A percentile compares a stretch with the other conserved stretches of the same genome.
Conservation (phyloP, 129 eudicot genomes). For the Silybum marianum region DNA sequence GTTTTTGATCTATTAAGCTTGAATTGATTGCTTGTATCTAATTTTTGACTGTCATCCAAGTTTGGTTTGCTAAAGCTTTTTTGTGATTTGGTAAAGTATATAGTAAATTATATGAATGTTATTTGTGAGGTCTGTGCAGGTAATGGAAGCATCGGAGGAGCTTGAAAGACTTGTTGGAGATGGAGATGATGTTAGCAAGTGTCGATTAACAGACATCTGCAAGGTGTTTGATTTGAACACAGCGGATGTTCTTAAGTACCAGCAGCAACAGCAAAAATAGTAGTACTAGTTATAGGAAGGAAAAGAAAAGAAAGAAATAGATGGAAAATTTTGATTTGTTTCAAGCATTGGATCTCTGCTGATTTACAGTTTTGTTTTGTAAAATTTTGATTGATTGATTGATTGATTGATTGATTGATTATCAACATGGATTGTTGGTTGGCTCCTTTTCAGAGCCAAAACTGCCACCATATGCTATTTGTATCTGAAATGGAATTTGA, state of each 20-base stretch:
- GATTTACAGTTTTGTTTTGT: constrained; percentile 29
- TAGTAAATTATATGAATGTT: too few species aligned
- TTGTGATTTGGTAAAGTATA: background rate
- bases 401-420: background rate
- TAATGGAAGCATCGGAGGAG: constrained; percentile 71
- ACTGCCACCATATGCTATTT: background rate
- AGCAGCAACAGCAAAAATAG: constrained; percentile 34
- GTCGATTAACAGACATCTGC: constrained; percentile 63
- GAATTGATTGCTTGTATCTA: background rate
- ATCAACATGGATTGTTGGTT: background rate
- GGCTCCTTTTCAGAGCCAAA: background rate
- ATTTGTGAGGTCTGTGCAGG: constrained; percentile 34
- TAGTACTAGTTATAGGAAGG: background rate
- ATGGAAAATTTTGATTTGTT: constrained; percentile 29
- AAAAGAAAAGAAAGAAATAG: background rate
- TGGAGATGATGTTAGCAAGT: constrained; percentile 54
- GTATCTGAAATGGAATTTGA: too few species aligned
- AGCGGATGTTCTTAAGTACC: constrained; percentile 68
- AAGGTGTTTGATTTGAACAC: constrained; percentile 58
- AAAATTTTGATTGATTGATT: background rate
- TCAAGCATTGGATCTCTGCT: constrained; percentile 16
- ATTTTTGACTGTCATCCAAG: background rate
- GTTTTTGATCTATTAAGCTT: background rate
- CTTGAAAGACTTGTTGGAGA: constrained; percentile 62
- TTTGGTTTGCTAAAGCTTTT: background rate